phyloP scores from a whole-genome alignment of 1,284 basidiomycete genomes.

The Binderoboletus segoi region DNA sequence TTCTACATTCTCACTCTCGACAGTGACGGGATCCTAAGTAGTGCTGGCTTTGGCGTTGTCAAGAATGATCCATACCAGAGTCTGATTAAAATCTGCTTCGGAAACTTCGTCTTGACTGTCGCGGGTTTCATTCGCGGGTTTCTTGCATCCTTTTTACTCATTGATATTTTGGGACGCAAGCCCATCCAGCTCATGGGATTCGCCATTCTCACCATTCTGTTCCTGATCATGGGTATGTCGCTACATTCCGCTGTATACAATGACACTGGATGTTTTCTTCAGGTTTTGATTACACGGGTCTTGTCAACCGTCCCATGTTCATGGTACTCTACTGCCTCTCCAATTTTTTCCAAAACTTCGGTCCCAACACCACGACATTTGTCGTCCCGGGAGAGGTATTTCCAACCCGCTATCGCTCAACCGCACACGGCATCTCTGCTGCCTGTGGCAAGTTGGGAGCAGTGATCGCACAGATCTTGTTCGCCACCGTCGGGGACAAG shows the following conservation, averaged over 20 bases:
- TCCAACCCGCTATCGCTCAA: not conserved
- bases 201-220: constrained; percentile 50
- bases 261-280: not conserved
- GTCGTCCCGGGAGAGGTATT: not conserved
- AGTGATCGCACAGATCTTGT: not conserved
- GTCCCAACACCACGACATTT: not conserved
- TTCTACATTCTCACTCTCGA: constrained; percentile 65
- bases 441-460: not conserved
- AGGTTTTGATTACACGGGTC: constrained; percentile 57
- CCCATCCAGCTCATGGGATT: constrained; percentile 63
- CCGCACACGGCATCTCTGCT: not conserved
- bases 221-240: constrained; percentile 46
- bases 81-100: constrained; percentile 39
- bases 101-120: constrained; percentile 49
- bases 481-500: not conserved
- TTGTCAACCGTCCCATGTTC: constrained; percentile 46
- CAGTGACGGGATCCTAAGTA: too few relatives aligned
- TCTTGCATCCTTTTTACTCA: constrained; percentile 47
- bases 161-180: constrained; percentile 51
- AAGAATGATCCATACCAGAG: too few relatives aligned
- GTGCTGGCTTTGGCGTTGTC: too few relatives aligned
- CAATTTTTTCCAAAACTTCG: not conserved
- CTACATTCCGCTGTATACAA: not conserved
- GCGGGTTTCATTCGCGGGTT: constrained; percentile 56
- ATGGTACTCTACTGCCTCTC: constrained; percentile 55